Evolutionary conservation across 768 basidiomycete genomes (phyloP).

Genomic region (Tulasnella calospora): DNA sequence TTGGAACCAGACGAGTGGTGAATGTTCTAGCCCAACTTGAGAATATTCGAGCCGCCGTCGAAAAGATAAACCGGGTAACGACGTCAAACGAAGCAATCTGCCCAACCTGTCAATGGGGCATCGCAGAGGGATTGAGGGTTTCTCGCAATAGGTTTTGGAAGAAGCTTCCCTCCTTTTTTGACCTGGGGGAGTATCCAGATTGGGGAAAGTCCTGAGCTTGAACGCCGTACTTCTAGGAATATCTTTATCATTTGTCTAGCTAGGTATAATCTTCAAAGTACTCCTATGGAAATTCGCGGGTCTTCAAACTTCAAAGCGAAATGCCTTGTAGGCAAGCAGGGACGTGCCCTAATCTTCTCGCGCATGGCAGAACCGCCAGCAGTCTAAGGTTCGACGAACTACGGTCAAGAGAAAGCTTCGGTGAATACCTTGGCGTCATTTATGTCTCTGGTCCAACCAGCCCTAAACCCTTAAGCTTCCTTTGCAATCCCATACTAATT

Average conservation of each 20-base stretch:
- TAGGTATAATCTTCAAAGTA: not conserved
- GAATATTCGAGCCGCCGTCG: not conserved
- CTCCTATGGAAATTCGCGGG: too few species aligned
- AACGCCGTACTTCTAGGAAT: not conserved
- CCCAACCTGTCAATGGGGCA: not conserved
- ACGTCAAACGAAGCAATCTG: not conserved
- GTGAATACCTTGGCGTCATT: too few species aligned
- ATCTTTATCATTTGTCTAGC: not conserved
- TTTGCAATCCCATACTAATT: too few species aligned
- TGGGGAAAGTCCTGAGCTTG: not conserved
- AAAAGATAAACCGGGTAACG: not conserved
- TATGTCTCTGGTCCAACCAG: too few species aligned
- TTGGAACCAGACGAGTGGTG: not conserved
- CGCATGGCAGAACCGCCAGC: too few species aligned
- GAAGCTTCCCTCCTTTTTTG: not conserved
- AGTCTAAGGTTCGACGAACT: too few species aligned
- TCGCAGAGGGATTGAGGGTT: not conserved
- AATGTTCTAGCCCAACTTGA: not conserved
- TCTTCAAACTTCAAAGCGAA: too few species aligned
- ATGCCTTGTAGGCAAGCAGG: too few species aligned
- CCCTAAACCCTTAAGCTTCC: too few species aligned
- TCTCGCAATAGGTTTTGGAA: not conserved
- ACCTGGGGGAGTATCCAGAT: not conserved
- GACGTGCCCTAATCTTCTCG: too few species aligned
- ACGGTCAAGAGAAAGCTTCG: too few species aligned